Evolutionary conservation across 2,329 filamentous ascomycete species (phyloP).

Genomic region (Sarocladium kiliense): DNA sequence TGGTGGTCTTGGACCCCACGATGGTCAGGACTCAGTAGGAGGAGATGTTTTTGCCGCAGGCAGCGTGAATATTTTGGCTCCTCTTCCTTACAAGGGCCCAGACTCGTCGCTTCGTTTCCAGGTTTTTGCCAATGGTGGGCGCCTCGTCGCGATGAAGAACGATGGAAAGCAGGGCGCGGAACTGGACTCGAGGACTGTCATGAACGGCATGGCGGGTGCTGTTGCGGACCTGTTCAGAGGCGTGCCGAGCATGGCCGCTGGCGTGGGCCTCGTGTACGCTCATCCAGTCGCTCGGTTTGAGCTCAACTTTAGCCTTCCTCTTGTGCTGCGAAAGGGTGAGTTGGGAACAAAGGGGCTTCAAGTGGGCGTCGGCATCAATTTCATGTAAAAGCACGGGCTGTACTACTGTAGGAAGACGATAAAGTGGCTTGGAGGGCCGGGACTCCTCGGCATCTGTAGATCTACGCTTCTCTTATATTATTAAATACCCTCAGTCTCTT

Average conservation of each 20-base stretch:
- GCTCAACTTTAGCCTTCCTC: constrained; percentile 86
- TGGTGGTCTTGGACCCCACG: constrained; percentile 81
- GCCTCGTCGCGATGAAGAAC: constrained; percentile 70
- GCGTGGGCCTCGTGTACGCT: constrained; percentile 87
- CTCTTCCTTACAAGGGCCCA: constrained; percentile 73
- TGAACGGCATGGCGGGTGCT: constrained; percentile 52
- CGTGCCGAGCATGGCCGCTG: constrained; percentile 78
- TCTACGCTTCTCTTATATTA: background rate
- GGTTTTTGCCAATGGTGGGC: constrained; percentile 84
- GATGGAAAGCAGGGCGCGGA: constrained; percentile 23
- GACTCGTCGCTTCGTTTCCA: constrained; percentile 85
- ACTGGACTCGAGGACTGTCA: constrained; percentile 33
- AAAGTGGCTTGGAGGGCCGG: background rate
- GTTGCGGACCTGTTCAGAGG: constrained; percentile 67
- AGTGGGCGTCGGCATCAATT: constrained; percentile 94
- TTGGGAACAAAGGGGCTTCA: constrained; percentile 86
- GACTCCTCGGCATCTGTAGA: background rate
- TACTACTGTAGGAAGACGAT: background rate
- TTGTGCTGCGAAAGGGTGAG: constrained; percentile 78
- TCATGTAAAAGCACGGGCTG: constrained; percentile 56
- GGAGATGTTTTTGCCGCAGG: constrained; percentile 90
- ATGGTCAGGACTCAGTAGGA: constrained; percentile 79
- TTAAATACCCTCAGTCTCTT: too few species aligned
- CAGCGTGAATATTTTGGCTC: constrained; percentile 78
- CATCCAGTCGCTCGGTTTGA: constrained; percentile 92